Evolutionary conservation across 2,329 filamentous ascomycete genomes (phyloP), one percentile per base, ranked within the genome.

Genomic region (Tolypocladium inflatum): DNA sequence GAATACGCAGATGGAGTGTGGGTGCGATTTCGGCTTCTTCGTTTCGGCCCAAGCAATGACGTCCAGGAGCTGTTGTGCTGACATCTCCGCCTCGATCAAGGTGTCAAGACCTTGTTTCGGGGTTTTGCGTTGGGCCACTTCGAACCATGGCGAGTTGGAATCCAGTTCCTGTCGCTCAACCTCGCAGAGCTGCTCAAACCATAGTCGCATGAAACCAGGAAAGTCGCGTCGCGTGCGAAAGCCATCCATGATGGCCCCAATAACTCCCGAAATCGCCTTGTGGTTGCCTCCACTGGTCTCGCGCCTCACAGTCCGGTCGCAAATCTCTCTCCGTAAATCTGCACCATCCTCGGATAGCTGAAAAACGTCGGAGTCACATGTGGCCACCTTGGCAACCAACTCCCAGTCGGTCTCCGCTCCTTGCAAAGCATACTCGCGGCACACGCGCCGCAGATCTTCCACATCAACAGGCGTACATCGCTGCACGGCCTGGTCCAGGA

Each of bases 311-410:
- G 74, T 71, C 48, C 71, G 72, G 30, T 68, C 62, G 17, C 80
- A 74, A 5, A 79, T 66, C 2, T 70, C 67, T 19, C 72, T 67
- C 5, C 81, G 70, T 5, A 81, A 64, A 8, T 62, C 61, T 9
- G 67, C 66, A 1, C 74, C 76, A 3, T 77, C 72, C 0, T 73
- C 69, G 0, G 70, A 71, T 39, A 65, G 74, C 63, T 75, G 71
- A 53, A 82, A 79, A 9, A 76, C 70, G 53, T 80, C 79, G 0
- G 77, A 71, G 42, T 82, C 79, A 51, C 79, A 77, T 9, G 68
- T 67, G 1, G 77, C 72, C 33, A 77, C 63, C 15, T 68, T 68
- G 17, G 71, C 74, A 8, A 79, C 62, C 11, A 81, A 64, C 0
- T 60, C 60, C 78, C 80, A 80, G 52, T 79, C 72, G 3, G 71